Conservation (phyloP, 306 rosid genomes). For the Macrotyloma uniflorum region DNA sequence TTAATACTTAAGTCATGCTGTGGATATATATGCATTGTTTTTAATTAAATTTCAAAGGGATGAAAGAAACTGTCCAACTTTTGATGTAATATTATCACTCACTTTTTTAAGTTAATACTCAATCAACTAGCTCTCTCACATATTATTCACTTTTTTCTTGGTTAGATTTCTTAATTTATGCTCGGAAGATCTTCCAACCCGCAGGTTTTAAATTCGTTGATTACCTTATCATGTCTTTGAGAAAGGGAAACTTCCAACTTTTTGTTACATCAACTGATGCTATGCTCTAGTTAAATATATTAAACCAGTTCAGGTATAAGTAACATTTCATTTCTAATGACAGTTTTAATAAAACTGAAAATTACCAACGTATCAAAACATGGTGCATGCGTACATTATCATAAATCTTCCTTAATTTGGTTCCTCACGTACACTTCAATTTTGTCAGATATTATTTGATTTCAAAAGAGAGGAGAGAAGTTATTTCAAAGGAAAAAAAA, state of each 20-base stretch:
- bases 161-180: conserved; percentile 36
- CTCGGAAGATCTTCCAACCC: conserved; percentile 29
- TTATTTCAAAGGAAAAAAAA: too few relatives aligned
- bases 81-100: conserved; percentile 24
- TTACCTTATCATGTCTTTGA: conserved; percentile 34
- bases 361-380: background rate
- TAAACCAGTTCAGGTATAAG: background rate
- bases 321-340: background rate
- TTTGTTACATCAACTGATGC: conserved; percentile 22
- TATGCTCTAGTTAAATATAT: background rate
- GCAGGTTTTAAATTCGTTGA: conserved; percentile 24
- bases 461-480: too few relatives aligned
- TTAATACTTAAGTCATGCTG: conserved; percentile 13
- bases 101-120: conserved; percentile 30
- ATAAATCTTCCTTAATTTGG: too few relatives aligned
- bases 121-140: conserved; percentile 31
- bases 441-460: too few relatives aligned
- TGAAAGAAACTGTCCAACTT: conserved; percentile 43
- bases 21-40: background rate
- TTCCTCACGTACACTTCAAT: too few relatives aligned
- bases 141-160: conserved; percentile 25
- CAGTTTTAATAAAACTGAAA: background rate
- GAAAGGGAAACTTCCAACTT: conserved; percentile 27
- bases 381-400: background rate
- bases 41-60: background rate